Conservation (phyloP, 805 yeast species). For the Myxozyma udenii region DNA sequence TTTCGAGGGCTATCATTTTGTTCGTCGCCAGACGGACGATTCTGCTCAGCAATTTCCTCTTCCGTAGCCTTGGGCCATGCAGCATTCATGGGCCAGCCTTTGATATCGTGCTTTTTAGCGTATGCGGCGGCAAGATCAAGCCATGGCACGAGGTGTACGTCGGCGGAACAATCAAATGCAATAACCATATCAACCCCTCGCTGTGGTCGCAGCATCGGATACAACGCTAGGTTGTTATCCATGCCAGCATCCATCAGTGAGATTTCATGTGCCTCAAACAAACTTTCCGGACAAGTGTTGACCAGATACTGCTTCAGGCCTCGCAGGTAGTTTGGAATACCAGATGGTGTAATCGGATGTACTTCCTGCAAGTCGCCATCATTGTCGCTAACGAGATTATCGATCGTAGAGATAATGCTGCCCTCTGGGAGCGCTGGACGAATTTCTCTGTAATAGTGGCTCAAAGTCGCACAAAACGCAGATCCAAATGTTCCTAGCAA, state of each 20-base stretch:
- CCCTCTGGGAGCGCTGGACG: conserved; percentile 25
- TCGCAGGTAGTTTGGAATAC: conserved; percentile 29
- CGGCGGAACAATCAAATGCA: conserved; percentile 56
- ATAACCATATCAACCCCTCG: conserved; percentile 57
- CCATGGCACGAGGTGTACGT: conserved; percentile 33
- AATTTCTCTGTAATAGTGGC: conserved; percentile 30
- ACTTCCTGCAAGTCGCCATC: conserved; percentile 28
- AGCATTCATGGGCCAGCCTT: conserved; percentile 31
- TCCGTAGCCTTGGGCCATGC: conserved; percentile 16
- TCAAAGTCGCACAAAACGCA: conserved; percentile 33
- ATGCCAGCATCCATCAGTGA: conserved; percentile 33
- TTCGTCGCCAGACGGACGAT: not conserved
- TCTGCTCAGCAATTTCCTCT: conserved; percentile 9
- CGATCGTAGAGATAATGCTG: conserved; percentile 15
- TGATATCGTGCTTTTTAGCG: conserved; percentile 27
- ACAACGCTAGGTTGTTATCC: conserved; percentile 41
- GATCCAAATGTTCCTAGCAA: conserved; percentile 33
- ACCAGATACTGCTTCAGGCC: conserved; percentile 24
- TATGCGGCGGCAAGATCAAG: conserved; percentile 31
- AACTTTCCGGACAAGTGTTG: conserved; percentile 24
- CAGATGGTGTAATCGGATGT: conserved; percentile 30
- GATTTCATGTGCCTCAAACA: conserved; percentile 13
- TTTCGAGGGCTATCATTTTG: conserved; percentile 2
- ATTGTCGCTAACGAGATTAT: conserved; percentile 20
- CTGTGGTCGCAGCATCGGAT: conserved; percentile 55